Evolutionary conservation across 805 yeast species (phyloP).

Genomic region (Teunomyces cretensis): DNA sequence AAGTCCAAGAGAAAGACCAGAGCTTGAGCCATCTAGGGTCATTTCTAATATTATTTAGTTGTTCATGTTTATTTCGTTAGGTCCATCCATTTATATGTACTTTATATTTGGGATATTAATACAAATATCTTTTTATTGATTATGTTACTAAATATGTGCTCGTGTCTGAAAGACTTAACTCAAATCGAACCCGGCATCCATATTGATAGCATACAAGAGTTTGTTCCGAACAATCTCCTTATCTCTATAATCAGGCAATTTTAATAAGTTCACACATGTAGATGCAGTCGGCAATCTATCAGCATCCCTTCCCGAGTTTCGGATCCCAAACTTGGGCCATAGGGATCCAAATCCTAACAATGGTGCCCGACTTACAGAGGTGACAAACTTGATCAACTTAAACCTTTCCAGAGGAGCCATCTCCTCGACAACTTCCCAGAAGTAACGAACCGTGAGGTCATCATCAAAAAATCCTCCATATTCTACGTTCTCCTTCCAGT

Average conservation of each 20-base stretch:
- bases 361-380: constrained; percentile 91
- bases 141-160: neutral
- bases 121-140: neutral
- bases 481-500: constrained; percentile 60
- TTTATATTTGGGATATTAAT: constrained; percentile 4
- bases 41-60: neutral
- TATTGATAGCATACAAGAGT: constrained; percentile 71
- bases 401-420: constrained; percentile 61
- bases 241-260: constrained; percentile 77
- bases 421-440: constrained; percentile 78
- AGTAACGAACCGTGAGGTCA: constrained; percentile 58
- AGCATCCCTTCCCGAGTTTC: constrained; percentile 57
- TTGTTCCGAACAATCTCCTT: constrained; percentile 62
- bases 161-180: too few relatives aligned
- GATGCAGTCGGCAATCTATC: constrained; percentile 84
- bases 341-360: constrained; percentile 68
- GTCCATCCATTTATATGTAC: constrained; percentile 1
- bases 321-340: constrained; percentile 76
- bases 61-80: neutral
- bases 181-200: constrained; percentile 87
- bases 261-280: constrained; percentile 86
- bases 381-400: constrained; percentile 79
- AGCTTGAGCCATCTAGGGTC: constrained; percentile 7
- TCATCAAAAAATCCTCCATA: constrained; percentile 61
- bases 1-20: constrained; percentile 55